A percentile compares a stretch with the other conserved stretches of the same genome.
Conservation (phyloP, 2,329 filamentous ascomycete genomes). For the Xylaria sp. region DNA sequence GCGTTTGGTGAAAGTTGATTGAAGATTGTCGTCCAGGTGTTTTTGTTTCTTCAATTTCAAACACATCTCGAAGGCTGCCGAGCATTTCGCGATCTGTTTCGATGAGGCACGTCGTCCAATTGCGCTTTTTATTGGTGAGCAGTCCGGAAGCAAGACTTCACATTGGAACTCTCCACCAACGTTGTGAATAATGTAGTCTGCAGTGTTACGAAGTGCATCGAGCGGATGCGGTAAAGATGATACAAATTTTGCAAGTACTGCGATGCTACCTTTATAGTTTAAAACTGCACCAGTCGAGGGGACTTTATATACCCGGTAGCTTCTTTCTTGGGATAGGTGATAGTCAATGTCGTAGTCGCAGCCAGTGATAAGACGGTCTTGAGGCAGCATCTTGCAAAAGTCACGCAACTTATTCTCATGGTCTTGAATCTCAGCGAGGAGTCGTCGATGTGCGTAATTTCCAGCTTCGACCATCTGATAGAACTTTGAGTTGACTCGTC, state of each 20-base stretch:
- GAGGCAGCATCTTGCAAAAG: slow-evolving; percentile 80
- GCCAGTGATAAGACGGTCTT: slow-evolving; percentile 74
- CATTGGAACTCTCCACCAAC: slow-evolving; percentile 72
- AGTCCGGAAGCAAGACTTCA: slow-evolving; percentile 81
- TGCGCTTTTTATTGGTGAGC: slow-evolving; percentile 74
- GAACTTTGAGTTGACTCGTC: slow-evolving; percentile 80
- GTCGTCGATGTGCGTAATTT: slow-evolving; percentile 69
- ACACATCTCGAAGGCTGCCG: slow-evolving; percentile 88
- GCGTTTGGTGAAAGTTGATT: slow-evolving; percentile 76
- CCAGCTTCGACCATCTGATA: slow-evolving; percentile 82
- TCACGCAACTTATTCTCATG: slow-evolving; percentile 72
- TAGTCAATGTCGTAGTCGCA: slow-evolving; percentile 66
- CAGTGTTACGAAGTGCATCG: slow-evolving; percentile 48
- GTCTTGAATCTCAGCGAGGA: slow-evolving; percentile 67
- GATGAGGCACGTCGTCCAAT: slow-evolving; percentile 71
- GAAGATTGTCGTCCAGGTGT: slow-evolving; percentile 77
- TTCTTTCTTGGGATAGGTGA: slow-evolving; percentile 61
- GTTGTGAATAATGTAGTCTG: slow-evolving; percentile 71
- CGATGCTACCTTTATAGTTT: slow-evolving; percentile 78
- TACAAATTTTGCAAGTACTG: slow-evolving; percentile 77
- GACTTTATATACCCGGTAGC: slow-evolving; percentile 67
- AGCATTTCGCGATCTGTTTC: slow-evolving; percentile 85
- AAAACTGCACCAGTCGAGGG: slow-evolving; percentile 77
- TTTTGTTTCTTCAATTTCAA: slow-evolving; percentile 71
- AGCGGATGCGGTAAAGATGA: slow-evolving; percentile 68